Base-by-base conservation (phyloP, 805 yeast species). In the Spathaspora hagerdaliae region DNA sequence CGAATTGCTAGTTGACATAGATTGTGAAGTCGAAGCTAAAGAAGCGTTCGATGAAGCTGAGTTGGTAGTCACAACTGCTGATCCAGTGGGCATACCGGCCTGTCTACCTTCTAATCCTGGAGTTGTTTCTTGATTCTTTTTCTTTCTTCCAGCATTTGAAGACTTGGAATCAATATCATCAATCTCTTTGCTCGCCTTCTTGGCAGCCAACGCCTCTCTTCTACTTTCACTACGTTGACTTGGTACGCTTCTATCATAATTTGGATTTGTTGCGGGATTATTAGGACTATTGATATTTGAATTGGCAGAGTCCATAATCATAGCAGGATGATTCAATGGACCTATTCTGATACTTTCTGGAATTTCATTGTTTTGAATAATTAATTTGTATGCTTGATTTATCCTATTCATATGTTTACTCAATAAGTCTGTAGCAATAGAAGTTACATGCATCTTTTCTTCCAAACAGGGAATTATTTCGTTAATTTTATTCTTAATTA, bases 401-500 rank as follows among this genome's bases (percentile, higher is more conserved):
- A 94, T 75, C 42, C 97, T 74, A 42, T 73, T 75, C 45, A 88
- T 67, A 57, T 88, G 86, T 47, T 83, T 80, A 29, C 75, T 68
- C 39, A 90, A 75, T 10, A 83, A 76, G 55, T 91, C 97, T 29
- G 87, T 77, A 19, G 97, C 97, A 35, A 88, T 83, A 1, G 92
- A 84, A 5, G 97, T 92, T 36, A 94, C 97, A 63, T 92, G 97
- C 95, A 94, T 89, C 65, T 94, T 94, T 62, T 94, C 97, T 61
- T 92, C 98, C 45, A 92, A 67, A 50, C 96, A 87, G 0, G 98
- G 97, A 71, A 92, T 81, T 45, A 92, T 73, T 47, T 87, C 96
- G 51, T 70, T 73, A 51, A 79, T 69, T 45, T 73, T 67, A 27
- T 72, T 71, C 45, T 75, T 64, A 47, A 79, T 75, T 26, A 77